These are phyloP conservation scores for Saccharum officinarum DNA, from an alignment of 176 grass and related monocot genomes.

Conservation along the genomic window DNA sequence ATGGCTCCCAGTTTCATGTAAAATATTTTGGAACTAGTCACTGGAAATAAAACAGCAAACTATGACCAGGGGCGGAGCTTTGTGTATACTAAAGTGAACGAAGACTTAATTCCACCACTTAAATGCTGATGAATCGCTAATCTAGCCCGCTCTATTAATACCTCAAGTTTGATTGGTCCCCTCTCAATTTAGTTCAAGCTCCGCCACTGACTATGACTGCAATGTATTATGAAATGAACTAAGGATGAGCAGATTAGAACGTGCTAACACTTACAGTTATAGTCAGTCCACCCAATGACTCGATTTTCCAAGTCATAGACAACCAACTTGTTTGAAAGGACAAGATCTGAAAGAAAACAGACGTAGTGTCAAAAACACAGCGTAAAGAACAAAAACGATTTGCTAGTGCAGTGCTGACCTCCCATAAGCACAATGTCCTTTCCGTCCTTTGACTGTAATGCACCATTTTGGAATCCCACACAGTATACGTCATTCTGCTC, in stretches of 20 bases:
- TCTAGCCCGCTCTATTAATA: too few relatives aligned
- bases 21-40: background rate
- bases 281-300: slow-evolving; percentile 84
- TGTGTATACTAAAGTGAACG: too few relatives aligned
- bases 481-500: slow-evolving; percentile 65
- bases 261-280: slow-evolving; percentile 79
- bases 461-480: slow-evolving; percentile 96
- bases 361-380: slow-evolving; percentile 3
- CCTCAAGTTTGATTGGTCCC: too few relatives aligned
- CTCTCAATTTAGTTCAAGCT: too few relatives aligned
- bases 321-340: slow-evolving; percentile 94
- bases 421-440: slow-evolving; percentile 95
- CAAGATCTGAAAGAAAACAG: slow-evolving; percentile 77
- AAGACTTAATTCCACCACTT: too few relatives aligned
- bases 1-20: background rate
- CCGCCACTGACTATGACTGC: background rate
- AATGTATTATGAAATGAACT: slow-evolving; percentile 16
- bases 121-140: too few relatives aligned
- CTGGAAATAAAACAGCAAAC: background rate
- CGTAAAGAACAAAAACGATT: background rate
- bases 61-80: background rate
- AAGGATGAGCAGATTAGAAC: slow-evolving; percentile 4
- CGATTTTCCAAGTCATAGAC: slow-evolving; percentile 97
- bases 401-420: slow-evolving; percentile 49
- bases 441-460: slow-evolving; percentile 80